Evolutionary conservation across 768 basidiomycete species (phyloP).

Genomic region (Pleurotus sapidus): DNA sequence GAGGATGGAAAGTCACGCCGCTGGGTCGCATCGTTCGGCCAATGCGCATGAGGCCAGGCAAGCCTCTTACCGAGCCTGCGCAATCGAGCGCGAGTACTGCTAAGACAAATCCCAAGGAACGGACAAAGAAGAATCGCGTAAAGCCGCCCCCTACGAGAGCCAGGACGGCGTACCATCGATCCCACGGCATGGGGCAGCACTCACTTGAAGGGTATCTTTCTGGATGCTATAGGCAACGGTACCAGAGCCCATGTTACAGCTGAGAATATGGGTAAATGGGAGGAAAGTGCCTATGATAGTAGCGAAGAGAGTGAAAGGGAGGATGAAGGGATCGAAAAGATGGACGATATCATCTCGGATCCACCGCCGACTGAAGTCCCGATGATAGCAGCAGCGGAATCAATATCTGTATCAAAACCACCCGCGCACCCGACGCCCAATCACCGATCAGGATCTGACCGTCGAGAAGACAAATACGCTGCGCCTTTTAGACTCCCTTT

Average conservation of each 20-base stretch:
- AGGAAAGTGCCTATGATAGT: conserved; percentile 15
- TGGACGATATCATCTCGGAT: not conserved
- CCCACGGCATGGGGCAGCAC: conserved; percentile 68
- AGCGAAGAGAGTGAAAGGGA: conserved; percentile 12
- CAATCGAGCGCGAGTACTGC: conserved; percentile 17
- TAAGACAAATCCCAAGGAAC: conserved; percentile 15
- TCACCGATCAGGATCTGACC: conserved; percentile 26
- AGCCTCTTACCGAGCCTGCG: conserved; percentile 45
- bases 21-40: conserved; percentile 65
- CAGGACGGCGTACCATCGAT: conserved; percentile 64
- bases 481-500: conserved; percentile 49
- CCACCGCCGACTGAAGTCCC: conserved; percentile 3
- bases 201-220: conserved; percentile 67
- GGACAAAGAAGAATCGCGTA: conserved; percentile 34
- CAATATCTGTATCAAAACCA: too few relatives aligned
- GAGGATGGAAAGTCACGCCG: conserved; percentile 69
- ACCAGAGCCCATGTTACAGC: conserved; percentile 14
- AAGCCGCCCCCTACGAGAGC: conserved; percentile 58
- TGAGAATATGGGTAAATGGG: conserved; percentile 11
- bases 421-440: too few relatives aligned
- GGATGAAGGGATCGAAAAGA: not conserved
- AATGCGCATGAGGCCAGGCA: conserved; percentile 66
- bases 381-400: not conserved
- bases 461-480: conserved; percentile 46
- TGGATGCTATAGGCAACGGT: conserved; percentile 35